A percentile compares a stretch with the other conserved stretches of the same genome.
Evolutionary conservation across 208 protist genomes (phyloP).

Genomic region (Crithidia fasciculata): DNA sequence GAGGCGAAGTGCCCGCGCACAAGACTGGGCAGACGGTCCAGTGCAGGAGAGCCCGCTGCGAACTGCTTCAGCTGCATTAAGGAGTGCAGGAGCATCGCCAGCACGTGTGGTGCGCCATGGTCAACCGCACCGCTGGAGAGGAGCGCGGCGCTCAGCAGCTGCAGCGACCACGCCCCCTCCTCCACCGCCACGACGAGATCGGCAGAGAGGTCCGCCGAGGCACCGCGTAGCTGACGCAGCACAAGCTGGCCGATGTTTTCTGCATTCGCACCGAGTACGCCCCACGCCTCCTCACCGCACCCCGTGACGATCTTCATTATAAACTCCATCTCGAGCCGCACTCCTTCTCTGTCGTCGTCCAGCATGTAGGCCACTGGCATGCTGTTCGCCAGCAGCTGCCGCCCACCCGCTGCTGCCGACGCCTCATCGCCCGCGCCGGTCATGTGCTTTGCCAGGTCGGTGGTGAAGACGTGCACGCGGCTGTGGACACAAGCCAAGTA

Average conservation of each 20-base stretch:
- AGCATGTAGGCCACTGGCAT: slow-evolving; percentile 35
- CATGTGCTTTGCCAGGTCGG: slow-evolving; percentile 20
- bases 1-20: slow-evolving; percentile 31
- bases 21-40: slow-evolving; percentile 15
- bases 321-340: slow-evolving; percentile 54
- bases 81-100: slow-evolving; percentile 31
- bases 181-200: slow-evolving; percentile 28
- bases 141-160: slow-evolving; percentile 31
- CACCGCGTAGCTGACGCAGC: slow-evolving; percentile 14
- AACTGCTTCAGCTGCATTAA: slow-evolving; percentile 26
- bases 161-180: slow-evolving; percentile 37
- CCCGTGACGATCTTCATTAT: slow-evolving; percentile 37
- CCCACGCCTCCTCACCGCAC: slow-evolving; percentile 42
- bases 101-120: slow-evolving; percentile 16
- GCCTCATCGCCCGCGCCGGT: background rate
- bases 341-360: slow-evolving; percentile 47
- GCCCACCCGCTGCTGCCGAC: background rate
- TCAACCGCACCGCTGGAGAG: slow-evolving; percentile 25
- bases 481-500: slow-evolving; percentile 36
- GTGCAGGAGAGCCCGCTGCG: background rate
- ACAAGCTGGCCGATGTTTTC: slow-evolving; percentile 11
- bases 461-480: slow-evolving; percentile 24
- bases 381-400: slow-evolving; percentile 5
- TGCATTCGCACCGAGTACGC: slow-evolving; percentile 18
- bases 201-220: background rate